These are phyloP conservation scores for Casaregolazyma lundiana DNA, from an alignment of 1,139 yeast genomes.

Conservation along the genomic window DNA sequence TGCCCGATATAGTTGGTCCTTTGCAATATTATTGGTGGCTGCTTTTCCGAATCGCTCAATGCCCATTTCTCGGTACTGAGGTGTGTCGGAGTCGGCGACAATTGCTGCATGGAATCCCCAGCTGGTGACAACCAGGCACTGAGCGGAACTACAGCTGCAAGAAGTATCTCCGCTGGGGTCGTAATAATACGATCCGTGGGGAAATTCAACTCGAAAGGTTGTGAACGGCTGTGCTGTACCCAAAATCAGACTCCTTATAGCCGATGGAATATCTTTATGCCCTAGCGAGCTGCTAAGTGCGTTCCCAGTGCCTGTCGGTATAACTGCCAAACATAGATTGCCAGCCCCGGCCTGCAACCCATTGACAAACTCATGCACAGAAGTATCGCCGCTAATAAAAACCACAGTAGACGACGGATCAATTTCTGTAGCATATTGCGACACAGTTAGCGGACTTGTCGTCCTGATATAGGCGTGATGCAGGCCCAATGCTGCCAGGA, in stretches of 20 bases:
- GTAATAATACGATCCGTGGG: constrained; percentile 25
- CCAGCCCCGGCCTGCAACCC: constrained; percentile 32
- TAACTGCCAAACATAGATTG: constrained; percentile 40
- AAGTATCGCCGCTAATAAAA: constrained; percentile 81
- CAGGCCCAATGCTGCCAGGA: constrained; percentile 31
- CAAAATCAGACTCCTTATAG: constrained; percentile 41
- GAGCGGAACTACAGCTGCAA: constrained; percentile 21
- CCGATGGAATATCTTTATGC: constrained; percentile 38
- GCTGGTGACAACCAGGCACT: constrained; percentile 67
- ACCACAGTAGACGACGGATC: constrained; percentile 43
- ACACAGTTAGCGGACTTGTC: constrained; percentile 28
- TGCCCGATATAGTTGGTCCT: constrained; percentile 51
- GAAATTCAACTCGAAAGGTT: constrained; percentile 52
- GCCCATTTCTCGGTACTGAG: constrained; percentile 62
- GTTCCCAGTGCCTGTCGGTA: constrained; percentile 88
- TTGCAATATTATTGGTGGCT: constrained; percentile 49
- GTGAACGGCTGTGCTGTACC: constrained; percentile 43
- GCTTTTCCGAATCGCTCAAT: constrained; percentile 65
- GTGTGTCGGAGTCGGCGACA: constrained; percentile 73
- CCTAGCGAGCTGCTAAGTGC: constrained; percentile 66
- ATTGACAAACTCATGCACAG: constrained; percentile 72
- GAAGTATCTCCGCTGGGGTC: neutral
- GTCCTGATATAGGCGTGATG: constrained; percentile 36
- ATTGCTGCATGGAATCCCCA: constrained; percentile 86
- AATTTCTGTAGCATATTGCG: constrained; percentile 31